Base-by-base conservation (phyloP, 2,329 filamentous ascomycete species). In the Diatrype stigma region DNA sequence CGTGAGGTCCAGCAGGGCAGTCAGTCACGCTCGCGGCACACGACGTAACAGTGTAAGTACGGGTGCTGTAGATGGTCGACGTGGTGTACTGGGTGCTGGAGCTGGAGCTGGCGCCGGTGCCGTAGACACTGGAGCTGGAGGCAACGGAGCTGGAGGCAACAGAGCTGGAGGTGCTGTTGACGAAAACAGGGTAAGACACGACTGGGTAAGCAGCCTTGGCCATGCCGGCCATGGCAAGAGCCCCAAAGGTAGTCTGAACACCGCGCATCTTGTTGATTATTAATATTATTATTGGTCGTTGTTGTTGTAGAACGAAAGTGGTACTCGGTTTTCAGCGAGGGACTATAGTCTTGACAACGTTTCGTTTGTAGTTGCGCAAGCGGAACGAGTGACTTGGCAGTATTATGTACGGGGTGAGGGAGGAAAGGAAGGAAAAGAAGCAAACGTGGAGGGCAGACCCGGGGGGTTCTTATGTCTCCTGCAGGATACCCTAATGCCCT, bases 221-320 rank as follows among this genome's bases (percentile, higher is more conserved):
- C 32, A 60, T 49, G 45, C 57, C 56, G 21, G 51, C 51, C 48
- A 63, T 52, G 45, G 59, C 57, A 23, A 63, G 47, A 48, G 55
- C 58, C 30, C 56, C 49, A 38, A 58, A 48, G 47, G 57, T 22
- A 26, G n/a, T n/a, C n/a, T 54, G 46, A 11, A 55, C 14, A 26
- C 56, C 52, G 47, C 52, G 54, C 61, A 63, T 63, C 11, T 55
- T 54, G 30, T 45, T 42, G 45, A 49, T 49, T 49, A 45, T 34
- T 38, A 47, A 22, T 49, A 57, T 53, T 48, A 37, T 37, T 37
- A 16, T 37, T 16, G n/a, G 14, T 37, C 16, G 12, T 37, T 37
- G 34, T 16, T 37, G 12, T 37, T 7, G n/a, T 16, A 7, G 6
- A 55, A 53, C 52, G 52, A 52, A 45, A 50, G 50, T 48, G 50